Evolutionary conservation across 768 basidiomycete species (phyloP).

Genomic region (Imleria badia): DNA sequence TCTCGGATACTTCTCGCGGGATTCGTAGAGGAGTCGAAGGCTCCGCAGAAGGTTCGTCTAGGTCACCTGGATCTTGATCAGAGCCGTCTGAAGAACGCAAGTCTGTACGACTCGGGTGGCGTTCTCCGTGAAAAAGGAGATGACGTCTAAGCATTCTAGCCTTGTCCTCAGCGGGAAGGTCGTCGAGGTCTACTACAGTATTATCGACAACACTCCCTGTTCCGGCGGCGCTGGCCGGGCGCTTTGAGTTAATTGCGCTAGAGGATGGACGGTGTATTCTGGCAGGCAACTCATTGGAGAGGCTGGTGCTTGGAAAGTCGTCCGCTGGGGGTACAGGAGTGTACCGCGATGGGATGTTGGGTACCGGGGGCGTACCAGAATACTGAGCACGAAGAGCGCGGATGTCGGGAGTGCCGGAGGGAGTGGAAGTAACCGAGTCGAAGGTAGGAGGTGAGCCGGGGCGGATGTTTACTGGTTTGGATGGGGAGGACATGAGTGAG

Average conservation of each 20-base stretch:
- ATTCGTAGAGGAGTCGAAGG: constrained; percentile 28
- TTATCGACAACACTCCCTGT: constrained; percentile 32
- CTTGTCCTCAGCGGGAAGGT: constrained; percentile 80
- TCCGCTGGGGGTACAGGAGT: constrained; percentile 40
- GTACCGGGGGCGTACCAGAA: constrained; percentile 51
- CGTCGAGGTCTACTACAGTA: constrained; percentile 47
- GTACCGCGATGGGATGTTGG: constrained; percentile 55
- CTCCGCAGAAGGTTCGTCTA: constrained; percentile 21
- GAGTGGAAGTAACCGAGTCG: constrained; percentile 29
- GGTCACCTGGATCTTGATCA: constrained; percentile 20
- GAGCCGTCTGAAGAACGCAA: constrained; percentile 23
- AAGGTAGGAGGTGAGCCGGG: constrained; percentile 12
- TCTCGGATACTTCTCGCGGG: constrained; percentile 53
- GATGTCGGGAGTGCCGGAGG: constrained; percentile 62
- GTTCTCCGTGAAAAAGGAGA: constrained; percentile 72
- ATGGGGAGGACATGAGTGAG: constrained; percentile 50
- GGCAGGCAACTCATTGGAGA: constrained; percentile 13
- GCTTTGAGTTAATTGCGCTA: constrained; percentile 41
- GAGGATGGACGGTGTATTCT: constrained; percentile 27
- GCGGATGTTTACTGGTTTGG: constrained; percentile 54
- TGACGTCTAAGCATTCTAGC: constrained; percentile 77
- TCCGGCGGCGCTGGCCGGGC: constrained; percentile 29
- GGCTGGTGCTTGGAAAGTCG: constrained; percentile 6
- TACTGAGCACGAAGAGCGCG: constrained; percentile 66
- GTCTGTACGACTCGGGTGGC: constrained; percentile 31